Conservation (phyloP, 768 basidiomycete species). For the Dioszegia crocea region DNA sequence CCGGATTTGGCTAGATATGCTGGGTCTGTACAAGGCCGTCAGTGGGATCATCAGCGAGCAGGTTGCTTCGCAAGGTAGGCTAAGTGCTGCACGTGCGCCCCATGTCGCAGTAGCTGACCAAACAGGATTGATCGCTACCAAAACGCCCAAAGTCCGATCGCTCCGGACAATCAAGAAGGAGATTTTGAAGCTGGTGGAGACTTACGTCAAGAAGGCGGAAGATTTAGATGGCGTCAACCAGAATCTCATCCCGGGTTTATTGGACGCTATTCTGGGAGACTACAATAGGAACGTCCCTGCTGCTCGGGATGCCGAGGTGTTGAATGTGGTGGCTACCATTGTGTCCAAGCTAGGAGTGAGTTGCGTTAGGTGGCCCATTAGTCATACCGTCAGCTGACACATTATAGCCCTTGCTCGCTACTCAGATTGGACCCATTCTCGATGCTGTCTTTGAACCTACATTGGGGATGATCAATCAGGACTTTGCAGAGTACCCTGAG, state of each 20-base stretch:
- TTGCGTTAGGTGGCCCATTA: slow-evolving; percentile 17
- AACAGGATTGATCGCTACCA: slow-evolving; percentile 86
- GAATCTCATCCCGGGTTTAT: slow-evolving; percentile 86
- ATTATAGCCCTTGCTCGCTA: slow-evolving; percentile 70
- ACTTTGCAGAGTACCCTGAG: slow-evolving; percentile 97
- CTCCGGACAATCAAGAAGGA: slow-evolving; percentile 97
- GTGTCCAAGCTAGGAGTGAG: slow-evolving; percentile 79
- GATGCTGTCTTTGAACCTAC: slow-evolving; percentile 98
- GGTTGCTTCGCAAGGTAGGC: slow-evolving; percentile 70
- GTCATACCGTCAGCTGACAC: too few relatives aligned
- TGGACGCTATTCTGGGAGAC: slow-evolving; percentile 97
- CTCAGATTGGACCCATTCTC: slow-evolving; percentile 89
- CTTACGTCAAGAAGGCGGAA: slow-evolving; percentile 94
- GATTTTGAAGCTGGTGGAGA: slow-evolving; percentile 93
- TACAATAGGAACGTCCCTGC: slow-evolving; percentile 90
- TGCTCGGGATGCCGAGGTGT: slow-evolving; percentile 91
- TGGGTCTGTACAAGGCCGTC: slow-evolving; percentile 94
- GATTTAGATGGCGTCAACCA: slow-evolving; percentile 87
- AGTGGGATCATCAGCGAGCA: slow-evolving; percentile 93
- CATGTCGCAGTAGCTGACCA: too few relatives aligned
- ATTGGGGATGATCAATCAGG: slow-evolving; percentile 97
- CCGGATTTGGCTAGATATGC: slow-evolving; percentile 93
- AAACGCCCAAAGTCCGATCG: slow-evolving; percentile 92
- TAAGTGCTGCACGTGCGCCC: too few relatives aligned
- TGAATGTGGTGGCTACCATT: slow-evolving; percentile 96